Evolutionary conservation across 2,329 filamentous ascomycete species (phyloP).

Genomic region (Aspergillus ustus): DNA sequence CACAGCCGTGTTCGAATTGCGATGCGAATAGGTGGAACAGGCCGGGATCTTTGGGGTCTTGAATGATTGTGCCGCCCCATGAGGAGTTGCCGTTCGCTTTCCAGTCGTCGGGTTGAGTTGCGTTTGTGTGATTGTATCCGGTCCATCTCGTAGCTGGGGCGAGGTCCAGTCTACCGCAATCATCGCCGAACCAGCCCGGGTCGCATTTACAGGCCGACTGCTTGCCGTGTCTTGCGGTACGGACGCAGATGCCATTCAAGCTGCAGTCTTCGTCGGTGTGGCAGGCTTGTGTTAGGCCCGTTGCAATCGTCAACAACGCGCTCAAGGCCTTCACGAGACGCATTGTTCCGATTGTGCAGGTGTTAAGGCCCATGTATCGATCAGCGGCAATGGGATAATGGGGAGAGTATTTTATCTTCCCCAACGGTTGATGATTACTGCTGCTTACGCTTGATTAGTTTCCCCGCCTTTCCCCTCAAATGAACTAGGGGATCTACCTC

Average conservation of each 20-base stretch:
- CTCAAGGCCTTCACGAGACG: too few species aligned
- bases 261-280: slow-evolving; percentile 44
- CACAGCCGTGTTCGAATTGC: slow-evolving; percentile 53
- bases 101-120: slow-evolving; percentile 10
- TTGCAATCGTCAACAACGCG: too few species aligned
- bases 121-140: slow-evolving; percentile 53
- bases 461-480: too few species aligned
- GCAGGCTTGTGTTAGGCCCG: slow-evolving; percentile 20
- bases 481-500: too few species aligned
- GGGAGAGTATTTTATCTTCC: too few species aligned
- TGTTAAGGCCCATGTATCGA: too few species aligned
- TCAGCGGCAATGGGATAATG: too few species aligned
- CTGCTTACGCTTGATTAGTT: too few species aligned
- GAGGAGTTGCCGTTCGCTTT: slow-evolving; percentile 47
- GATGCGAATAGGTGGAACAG: slow-evolving; percentile 54
- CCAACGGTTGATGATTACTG: too few species aligned
- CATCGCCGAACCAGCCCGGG: slow-evolving; percentile 48
- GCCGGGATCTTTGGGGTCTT: slow-evolving; percentile 42
- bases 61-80: slow-evolving; percentile 55
- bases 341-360: too few species aligned
- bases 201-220: slow-evolving; percentile 35
- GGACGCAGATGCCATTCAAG: slow-evolving; percentile 44
- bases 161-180: slow-evolving; percentile 54
- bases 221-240: too few species aligned
- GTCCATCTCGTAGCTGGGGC: slow-evolving; percentile 45